phyloP scores from a whole-genome alignment of 2,329 filamentous ascomycete species.

The Thermochaetoides dissita region DNA sequence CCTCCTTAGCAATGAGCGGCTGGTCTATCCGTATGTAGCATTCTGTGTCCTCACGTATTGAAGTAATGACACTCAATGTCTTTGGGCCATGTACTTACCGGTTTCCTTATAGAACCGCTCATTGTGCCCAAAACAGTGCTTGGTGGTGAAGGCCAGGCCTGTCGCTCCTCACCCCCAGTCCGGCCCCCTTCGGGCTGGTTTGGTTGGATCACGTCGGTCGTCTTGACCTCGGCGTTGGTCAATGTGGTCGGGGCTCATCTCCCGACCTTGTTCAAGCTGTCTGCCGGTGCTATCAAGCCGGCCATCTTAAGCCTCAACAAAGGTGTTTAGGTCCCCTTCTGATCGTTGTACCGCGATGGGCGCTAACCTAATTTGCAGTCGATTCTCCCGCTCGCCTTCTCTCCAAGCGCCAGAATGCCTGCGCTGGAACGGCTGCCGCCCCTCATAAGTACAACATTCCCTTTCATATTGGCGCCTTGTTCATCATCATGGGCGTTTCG shows the following conservation, averaged over 20 bases:
- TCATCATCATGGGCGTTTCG: constrained; percentile 34
- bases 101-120: constrained; percentile 8
- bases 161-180: constrained; percentile 19
- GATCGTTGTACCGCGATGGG: not conserved
- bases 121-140: constrained; percentile 17
- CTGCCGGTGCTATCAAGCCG: not conserved
- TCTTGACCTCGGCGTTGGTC: constrained; percentile 17
- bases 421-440: constrained; percentile 18
- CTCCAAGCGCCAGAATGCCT: constrained; percentile 11
- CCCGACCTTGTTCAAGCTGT: constrained; percentile 1
- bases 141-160: constrained; percentile 29
- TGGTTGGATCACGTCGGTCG: constrained; percentile 29
- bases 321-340: not conserved
- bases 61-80: not conserved
- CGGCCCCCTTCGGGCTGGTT: constrained; percentile 24
- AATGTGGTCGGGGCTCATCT: constrained; percentile 7
- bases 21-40: not conserved
- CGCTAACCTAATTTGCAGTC: not conserved
- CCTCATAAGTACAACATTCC: constrained; percentile 37
- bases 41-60: constrained; percentile 1
- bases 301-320: not conserved
- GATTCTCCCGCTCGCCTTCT: constrained; percentile 2
- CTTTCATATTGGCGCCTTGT: constrained; percentile 43
- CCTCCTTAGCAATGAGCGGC: constrained; percentile 7
- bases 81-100: no score